Evolutionary conservation across 2,329 filamentous ascomycete genomes (phyloP), one percentile per base, ranked within the genome.

Genomic region (Aplosporella prunicola): DNA sequence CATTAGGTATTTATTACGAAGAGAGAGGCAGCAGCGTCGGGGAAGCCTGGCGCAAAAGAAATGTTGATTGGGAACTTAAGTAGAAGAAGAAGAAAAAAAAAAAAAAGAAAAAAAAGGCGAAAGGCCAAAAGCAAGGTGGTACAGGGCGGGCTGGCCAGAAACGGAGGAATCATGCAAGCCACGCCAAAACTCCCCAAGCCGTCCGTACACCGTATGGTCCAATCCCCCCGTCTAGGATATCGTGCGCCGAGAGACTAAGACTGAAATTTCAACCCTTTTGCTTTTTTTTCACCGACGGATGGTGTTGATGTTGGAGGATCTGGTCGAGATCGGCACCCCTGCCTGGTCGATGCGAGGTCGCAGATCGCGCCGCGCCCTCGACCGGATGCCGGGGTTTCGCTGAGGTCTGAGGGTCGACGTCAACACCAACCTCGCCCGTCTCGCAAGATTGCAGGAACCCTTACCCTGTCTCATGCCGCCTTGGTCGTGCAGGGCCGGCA

Each of bases 401-500:
- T 31, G 37, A 34, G 17, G 15, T 18, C 15, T 32, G 15, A 13
- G 18, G 16, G 20, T 29, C 30, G 37, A 39, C 30, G 37, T 39
- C 37, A 34, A 34, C 30, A 33, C 35, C 37, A 32, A 7, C 16
- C 29, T n/a, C n/a, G n/a, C n/a, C n/a, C n/a, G n/a, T n/a, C n/a
- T n/a, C 29, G 11, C 29, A 36, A 36, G 18, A 36, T 36, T 36
- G 34, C 34, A 36, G 34, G 34, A 36, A 25, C 17, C 16, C 23
- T 20, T 17, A 24, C 4, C 7, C 25, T 13, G 27, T 9, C 27
- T n/a, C 8, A 24, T 51, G 56, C 64, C 44, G 61, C 58, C 49
- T 68, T 68, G 40, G 54, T 46, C 3, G 61, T 58, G 55, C 66
- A 69, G 16, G 62, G 62, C 27, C 60, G 54, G 55, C 67, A 71